Conservation (phyloP, 1,139 yeast species). For the Candida mesenterica region DNA sequence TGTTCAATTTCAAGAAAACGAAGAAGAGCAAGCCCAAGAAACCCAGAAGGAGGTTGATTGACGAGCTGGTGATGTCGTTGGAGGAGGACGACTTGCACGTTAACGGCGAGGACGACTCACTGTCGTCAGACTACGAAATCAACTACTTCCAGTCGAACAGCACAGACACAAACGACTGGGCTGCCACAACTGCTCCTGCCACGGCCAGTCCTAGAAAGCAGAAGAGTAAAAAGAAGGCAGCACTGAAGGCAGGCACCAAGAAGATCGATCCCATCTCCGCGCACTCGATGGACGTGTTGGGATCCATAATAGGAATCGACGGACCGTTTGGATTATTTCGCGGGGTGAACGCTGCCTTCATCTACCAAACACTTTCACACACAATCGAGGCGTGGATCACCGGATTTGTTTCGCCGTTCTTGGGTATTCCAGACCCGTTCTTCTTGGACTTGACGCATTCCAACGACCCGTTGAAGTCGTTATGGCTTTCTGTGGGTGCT, state of each 20-base stretch:
- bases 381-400: slow-evolving; percentile 91
- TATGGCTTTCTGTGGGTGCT: slow-evolving; percentile 67
- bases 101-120: slow-evolving; percentile 4
- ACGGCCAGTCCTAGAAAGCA: slow-evolving; percentile 2
- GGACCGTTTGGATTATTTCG: slow-evolving; percentile 85
- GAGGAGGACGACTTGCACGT: slow-evolving; percentile 2
- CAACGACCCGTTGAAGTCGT: slow-evolving; percentile 68
- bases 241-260: slow-evolving; percentile 8
- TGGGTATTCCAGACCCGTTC: slow-evolving; percentile 89
- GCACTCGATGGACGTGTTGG: slow-evolving; percentile 69
- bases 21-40: slow-evolving; percentile 10
- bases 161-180: slow-evolving; percentile 6
- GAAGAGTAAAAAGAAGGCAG: slow-evolving; percentile 5
- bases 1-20: slow-evolving; percentile 31
- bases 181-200: slow-evolving; percentile 3
- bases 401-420: slow-evolving; percentile 77
- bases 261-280: slow-evolving; percentile 61
- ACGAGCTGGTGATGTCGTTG: slow-evolving; percentile 3
- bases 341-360: slow-evolving; percentile 82
- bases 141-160: slow-evolving; percentile 48
- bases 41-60: slow-evolving; percentile 8
- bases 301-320: slow-evolving; percentile 68
- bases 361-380: slow-evolving; percentile 70
- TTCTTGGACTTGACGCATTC: slow-evolving; percentile 82
- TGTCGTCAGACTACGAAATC: slow-evolving; percentile 33